Conservation (phyloP, 805 yeast genomes). For the Saturnispora gosingensis region DNA sequence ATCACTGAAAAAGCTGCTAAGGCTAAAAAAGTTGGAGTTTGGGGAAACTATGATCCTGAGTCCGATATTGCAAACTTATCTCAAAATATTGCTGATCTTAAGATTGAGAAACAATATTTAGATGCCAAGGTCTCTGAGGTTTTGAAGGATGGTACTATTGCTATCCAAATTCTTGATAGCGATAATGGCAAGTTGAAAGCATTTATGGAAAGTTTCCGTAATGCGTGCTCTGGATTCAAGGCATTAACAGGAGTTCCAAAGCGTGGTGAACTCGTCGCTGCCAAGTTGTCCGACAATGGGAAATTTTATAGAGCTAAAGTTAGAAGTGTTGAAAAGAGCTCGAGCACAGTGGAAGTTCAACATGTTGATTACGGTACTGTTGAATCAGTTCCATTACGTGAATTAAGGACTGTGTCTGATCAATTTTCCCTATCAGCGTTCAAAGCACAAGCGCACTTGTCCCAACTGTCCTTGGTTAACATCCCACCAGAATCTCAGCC, state of each 20-base stretch:
- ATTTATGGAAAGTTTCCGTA: constrained; percentile 41
- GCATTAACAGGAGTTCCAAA: constrained; percentile 35
- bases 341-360: constrained; percentile 39
- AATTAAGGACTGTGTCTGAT: constrained; percentile 45
- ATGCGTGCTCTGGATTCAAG: constrained; percentile 28
- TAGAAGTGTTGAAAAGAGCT: constrained; percentile 34
- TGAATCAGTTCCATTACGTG: constrained; percentile 34
- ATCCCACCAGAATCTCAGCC: constrained; percentile 49
- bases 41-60: constrained; percentile 50
- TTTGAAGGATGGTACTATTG: constrained; percentile 32
- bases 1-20: constrained; percentile 60
- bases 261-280: constrained; percentile 47
- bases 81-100: constrained; percentile 16
- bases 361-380: constrained; percentile 55
- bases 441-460: constrained; percentile 50
- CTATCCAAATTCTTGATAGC: constrained; percentile 36
- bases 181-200: constrained; percentile 31
- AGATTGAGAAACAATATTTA: constrained; percentile 32
- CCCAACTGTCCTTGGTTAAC: constrained; percentile 41
- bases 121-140: constrained; percentile 49
- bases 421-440: constrained; percentile 32
- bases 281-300: constrained; percentile 41
- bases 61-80: constrained; percentile 24
- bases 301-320: constrained; percentile 54
- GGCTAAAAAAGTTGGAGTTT: constrained; percentile 46